These are phyloP conservation scores for Fusarium sp. DNA, from an alignment of 2,329 filamentous ascomycete genomes.

Conservation along the genomic window DNA sequence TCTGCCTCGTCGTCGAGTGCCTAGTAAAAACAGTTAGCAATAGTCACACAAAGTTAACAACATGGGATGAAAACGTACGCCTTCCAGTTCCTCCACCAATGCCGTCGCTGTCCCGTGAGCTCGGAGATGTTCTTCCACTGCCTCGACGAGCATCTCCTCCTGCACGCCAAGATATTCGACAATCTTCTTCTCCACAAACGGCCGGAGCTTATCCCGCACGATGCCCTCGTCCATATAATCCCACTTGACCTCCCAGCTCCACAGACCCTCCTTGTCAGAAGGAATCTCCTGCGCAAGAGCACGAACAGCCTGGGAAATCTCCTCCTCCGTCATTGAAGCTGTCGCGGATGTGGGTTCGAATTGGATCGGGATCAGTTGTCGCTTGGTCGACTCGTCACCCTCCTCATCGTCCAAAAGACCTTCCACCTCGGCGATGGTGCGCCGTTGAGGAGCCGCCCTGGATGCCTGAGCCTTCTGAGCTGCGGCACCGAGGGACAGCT, in stretches of 20 bases:
- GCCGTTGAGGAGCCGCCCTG: conserved; percentile 69
- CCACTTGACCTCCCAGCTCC: conserved; percentile 95
- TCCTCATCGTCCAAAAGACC: conserved; percentile 96
- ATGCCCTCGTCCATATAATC: conserved; percentile 86
- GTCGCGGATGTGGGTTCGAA: conserved; percentile 76
- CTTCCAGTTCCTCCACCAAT: conserved; percentile 86
- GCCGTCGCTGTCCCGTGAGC: conserved; percentile 81
- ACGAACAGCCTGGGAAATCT: conserved; percentile 83
- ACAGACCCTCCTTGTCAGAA: conserved; percentile 85
- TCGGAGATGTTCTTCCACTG: conserved; percentile 88
- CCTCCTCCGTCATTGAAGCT: conserved; percentile 83
- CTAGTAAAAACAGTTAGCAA: conserved; percentile 56
- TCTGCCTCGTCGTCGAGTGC: conserved; percentile 96
- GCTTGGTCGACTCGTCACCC: conserved; percentile 76
- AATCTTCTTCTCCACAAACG: conserved; percentile 98
- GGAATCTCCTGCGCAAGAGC: conserved; percentile 92
- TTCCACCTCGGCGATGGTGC: conserved; percentile 94
- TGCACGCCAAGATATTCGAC: conserved; percentile 96
- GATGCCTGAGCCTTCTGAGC: conserved; percentile 77
- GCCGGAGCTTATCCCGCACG: conserved; percentile 86
- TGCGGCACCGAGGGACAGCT: conserved; percentile 90
- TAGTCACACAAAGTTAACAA: neutral
- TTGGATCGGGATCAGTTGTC: conserved; percentile 84
- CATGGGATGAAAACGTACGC: conserved; percentile 67
- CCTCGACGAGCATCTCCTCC: conserved; percentile 94